Conservation (phyloP, 2,329 filamentous ascomycete species). For the Penicillium hesseltinei region DNA sequence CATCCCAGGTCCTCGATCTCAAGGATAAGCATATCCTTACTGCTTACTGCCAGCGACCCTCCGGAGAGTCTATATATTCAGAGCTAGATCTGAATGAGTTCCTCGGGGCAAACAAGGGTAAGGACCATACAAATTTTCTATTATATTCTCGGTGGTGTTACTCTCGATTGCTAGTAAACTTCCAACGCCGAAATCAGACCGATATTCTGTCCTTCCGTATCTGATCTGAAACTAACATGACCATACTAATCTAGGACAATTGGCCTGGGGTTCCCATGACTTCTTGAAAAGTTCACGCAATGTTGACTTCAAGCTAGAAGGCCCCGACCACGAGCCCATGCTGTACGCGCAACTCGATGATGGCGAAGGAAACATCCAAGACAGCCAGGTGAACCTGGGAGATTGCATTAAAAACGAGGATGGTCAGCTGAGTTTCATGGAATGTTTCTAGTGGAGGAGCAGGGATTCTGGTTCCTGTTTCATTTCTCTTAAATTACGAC, state of each 20-base stretch:
- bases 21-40: slow-evolving; percentile 21
- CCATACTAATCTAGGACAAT: slow-evolving; percentile 10
- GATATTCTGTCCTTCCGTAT: background rate
- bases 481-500: background rate
- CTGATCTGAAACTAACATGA: background rate
- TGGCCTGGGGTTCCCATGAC: slow-evolving; percentile 17
- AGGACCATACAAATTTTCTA: background rate
- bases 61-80: slow-evolving; percentile 19
- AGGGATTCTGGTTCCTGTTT: background rate
- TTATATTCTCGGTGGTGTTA: background rate
- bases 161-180: background rate
- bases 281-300: slow-evolving; percentile 13
- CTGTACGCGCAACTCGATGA: slow-evolving; percentile 16
- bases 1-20: slow-evolving; percentile 20
- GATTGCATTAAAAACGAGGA: slow-evolving; percentile 25
- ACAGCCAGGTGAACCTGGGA: slow-evolving; percentile 17
- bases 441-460: slow-evolving; percentile 17
- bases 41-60: slow-evolving; percentile 19
- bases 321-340: slow-evolving; percentile 17
- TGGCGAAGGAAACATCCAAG: slow-evolving; percentile 9
- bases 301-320: slow-evolving; percentile 17
- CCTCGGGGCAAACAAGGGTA: slow-evolving; percentile 19
- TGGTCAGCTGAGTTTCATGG: slow-evolving; percentile 21
- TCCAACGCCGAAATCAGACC: background rate
- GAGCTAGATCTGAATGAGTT: slow-evolving; percentile 22